Percentiles rank a stretch among this genome's conserved stretches.
phyloP scores from a whole-genome alignment of 2,329 filamentous ascomycete species.

The Fusarium illudens region DNA sequence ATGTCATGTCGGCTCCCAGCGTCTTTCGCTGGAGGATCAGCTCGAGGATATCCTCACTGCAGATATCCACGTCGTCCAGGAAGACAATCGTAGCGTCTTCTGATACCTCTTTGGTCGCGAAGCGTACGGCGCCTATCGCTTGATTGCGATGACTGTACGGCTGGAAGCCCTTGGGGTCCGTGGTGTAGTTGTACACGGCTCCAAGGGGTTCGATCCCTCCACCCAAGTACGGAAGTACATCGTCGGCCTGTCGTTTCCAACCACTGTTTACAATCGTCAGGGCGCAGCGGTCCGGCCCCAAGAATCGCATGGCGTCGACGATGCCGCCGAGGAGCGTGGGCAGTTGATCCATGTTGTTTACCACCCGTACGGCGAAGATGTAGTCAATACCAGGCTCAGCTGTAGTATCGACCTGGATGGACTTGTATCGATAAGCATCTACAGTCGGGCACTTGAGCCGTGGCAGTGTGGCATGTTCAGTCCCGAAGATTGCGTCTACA shows the following conservation, averaged over 20 bases:
- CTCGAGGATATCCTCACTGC: slow-evolving; percentile 65
- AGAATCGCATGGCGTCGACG: background rate
- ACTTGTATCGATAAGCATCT: background rate
- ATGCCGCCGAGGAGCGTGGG: background rate
- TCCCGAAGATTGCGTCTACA: background rate
- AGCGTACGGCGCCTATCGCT: background rate
- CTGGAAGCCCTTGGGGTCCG: background rate
- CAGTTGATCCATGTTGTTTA: background rate
- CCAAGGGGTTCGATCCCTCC: background rate
- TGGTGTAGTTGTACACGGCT: background rate
- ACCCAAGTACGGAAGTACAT: background rate
- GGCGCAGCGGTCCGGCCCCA: background rate
- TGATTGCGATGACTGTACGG: background rate
- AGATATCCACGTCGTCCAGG: slow-evolving; percentile 61
- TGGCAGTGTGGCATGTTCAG: background rate
- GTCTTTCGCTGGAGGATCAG: slow-evolving; percentile 56
- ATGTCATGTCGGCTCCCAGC: slow-evolving; percentile 62
- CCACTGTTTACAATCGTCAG: background rate
- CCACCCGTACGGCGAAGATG: background rate
- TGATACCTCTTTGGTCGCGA: background rate
- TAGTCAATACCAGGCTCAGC: background rate
- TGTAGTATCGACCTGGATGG: background rate
- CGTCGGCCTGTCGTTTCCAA: background rate
- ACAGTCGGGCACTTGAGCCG: background rate
- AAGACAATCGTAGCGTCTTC: slow-evolving; percentile 56